A percentile compares a stretch with the other conserved stretches of the same genome.
These are phyloP conservation scores for Hygrophorus pudorinus DNA, from an alignment of 768 basidiomycete genomes.

Conservation along the genomic window DNA sequence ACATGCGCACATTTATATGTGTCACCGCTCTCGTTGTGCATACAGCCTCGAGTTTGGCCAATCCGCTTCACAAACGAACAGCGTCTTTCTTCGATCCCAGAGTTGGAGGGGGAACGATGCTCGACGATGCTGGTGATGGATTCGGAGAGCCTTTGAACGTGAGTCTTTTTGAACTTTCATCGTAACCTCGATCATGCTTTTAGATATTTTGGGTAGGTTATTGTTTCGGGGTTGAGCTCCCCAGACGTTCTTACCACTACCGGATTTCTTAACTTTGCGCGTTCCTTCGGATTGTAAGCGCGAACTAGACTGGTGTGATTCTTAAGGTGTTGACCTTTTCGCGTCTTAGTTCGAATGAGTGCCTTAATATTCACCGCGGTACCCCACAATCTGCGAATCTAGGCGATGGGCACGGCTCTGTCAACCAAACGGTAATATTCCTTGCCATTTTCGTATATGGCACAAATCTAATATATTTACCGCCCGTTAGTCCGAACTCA, in stretches of 20 bases:
- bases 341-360: constrained; percentile 34
- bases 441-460: background rate
- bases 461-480: background rate
- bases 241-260: constrained; percentile 41
- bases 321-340: constrained; percentile 12
- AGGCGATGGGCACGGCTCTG: constrained; percentile 65
- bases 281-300: constrained; percentile 52
- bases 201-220: constrained; percentile 26
- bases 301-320: constrained; percentile 13
- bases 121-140: constrained; percentile 37
- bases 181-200: background rate
- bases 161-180: constrained; percentile 27
- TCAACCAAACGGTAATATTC: constrained; percentile 39
- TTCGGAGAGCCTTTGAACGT: constrained; percentile 69
- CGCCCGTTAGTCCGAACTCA: constrained; percentile 53
- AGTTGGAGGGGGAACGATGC: constrained; percentile 38
- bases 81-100: too few relatives aligned
- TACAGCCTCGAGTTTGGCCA: too few relatives aligned
- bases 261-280: constrained; percentile 51
- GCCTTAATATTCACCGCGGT: constrained; percentile 63
- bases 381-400: constrained; percentile 60
- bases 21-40: too few relatives aligned
- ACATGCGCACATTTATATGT: too few relatives aligned
- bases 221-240: constrained; percentile 57
- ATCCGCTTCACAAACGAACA: too few relatives aligned